phyloP scores from a whole-genome alignment of 345 rosid genomes.

The Capsella bursapastoris region DNA sequence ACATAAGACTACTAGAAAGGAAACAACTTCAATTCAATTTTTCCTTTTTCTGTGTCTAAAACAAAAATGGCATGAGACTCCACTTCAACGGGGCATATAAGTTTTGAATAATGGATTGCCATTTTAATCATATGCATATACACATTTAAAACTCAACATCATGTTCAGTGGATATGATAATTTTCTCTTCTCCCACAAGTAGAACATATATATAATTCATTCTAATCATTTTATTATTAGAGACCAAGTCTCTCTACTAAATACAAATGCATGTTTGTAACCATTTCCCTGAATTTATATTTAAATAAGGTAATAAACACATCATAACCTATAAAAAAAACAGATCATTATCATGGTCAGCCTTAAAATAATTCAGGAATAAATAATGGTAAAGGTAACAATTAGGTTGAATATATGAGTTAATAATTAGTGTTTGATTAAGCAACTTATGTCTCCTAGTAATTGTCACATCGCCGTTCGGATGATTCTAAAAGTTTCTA shows the following conservation, averaged over 20 bases:
- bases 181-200: constrained; percentile 18
- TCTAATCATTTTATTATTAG: neutral
- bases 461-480: constrained; percentile 38
- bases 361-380: constrained; percentile 9
- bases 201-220: constrained; percentile 14
- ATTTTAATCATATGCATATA: neutral
- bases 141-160: neutral
- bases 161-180: neutral
- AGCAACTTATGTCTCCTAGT: constrained; percentile 37
- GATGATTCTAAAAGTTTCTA: constrained; percentile 25
- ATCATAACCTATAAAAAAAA: constrained; percentile 25
- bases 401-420: constrained; percentile 30
- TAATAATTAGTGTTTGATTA: constrained; percentile 12
- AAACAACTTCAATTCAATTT: neutral
- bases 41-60: neutral
- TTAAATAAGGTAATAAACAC: neutral
- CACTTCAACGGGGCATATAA: neutral
- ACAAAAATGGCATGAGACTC: constrained; percentile 1
- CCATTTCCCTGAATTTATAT: neutral
- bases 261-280: constrained; percentile 18
- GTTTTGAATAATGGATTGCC: neutral
- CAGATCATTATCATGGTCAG: constrained; percentile 27
- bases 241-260: neutral
- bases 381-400: constrained; percentile 20
- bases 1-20: neutral